Percentiles rank a stretch among this genome's conserved stretches.
These are phyloP conservation scores for Cytospora piceicola DNA, from an alignment of 2,329 filamentous ascomycete species.

Conservation along the genomic window DNA sequence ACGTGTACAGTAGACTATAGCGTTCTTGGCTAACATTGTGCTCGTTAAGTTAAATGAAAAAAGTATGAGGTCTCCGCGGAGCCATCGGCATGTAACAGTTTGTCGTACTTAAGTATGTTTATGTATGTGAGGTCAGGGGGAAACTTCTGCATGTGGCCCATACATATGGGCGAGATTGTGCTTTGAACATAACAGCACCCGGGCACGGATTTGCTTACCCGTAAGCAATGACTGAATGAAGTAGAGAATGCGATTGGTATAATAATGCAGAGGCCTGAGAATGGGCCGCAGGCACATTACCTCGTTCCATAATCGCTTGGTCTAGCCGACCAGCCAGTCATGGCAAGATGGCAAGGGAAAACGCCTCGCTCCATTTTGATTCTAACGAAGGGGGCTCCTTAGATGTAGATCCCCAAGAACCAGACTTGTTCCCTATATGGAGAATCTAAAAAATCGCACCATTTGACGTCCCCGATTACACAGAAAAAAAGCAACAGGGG, in stretches of 20 bases:
- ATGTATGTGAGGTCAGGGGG: background rate
- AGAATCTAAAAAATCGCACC: background rate
- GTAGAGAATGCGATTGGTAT: background rate
- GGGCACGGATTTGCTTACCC: background rate
- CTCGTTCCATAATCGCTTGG: background rate
- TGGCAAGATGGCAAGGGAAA: background rate
- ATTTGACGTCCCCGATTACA: background rate
- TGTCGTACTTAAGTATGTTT: background rate
- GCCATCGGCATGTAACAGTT: background rate
- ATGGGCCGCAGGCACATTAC: background rate
- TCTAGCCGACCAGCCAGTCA: background rate
- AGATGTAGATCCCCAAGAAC: background rate
- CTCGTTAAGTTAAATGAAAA: background rate
- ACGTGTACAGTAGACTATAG: background rate
- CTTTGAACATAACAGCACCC: background rate
- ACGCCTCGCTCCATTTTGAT: background rate
- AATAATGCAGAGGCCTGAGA: background rate
- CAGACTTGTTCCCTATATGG: background rate
- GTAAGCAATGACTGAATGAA: background rate
- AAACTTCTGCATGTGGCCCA: background rate
- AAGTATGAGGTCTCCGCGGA: background rate
- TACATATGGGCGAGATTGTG: background rate
- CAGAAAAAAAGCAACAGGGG: constrained; percentile 2
- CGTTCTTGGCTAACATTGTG: background rate
- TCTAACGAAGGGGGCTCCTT: background rate